Evolutionary conservation across 2,329 filamentous ascomycete genomes (phyloP), one percentile per base, ranked within the genome.

Genomic region (Pseudogymnoascus sp.): DNA sequence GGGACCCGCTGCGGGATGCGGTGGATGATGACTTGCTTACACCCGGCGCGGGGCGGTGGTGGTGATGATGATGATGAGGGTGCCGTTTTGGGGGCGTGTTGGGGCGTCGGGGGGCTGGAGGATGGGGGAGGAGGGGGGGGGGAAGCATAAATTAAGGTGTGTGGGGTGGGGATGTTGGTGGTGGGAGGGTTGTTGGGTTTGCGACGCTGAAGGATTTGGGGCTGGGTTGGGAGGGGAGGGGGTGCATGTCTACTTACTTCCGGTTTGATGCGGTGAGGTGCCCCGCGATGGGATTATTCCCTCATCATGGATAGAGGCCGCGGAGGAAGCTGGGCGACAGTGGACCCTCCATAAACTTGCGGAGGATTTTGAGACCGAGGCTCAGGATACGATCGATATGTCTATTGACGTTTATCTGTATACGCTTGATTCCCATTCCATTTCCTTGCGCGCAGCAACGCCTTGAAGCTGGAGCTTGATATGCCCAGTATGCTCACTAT

Each of bases 401-500:
- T 57, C 17, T n/a, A 53, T 57, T 57, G 28, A 33, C 31, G 1
- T 57, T 21, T 57, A 15, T 57, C 28, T 57, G 50, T 33, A 21
- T 57, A n/a, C 26, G 17, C n/a, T 17, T 57, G 26, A 57, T 57
- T 53, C n/a, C 44, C 47, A n/a, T 50, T 50, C 44, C 26, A 53
- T 53, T 53, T 26, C 28, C 50, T 33, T 33, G 50, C 28, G 11
- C 28, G 28, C 15, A 19, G 28, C 28, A 33, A 57, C 50, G 50
- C 50, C 50, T 57, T 57, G 50, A 57, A 57, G 50, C 50, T 10
- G 50, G 17, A 57, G 28, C 50, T 15, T 57, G 50, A 33, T 33
- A 57, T 57, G 50, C 50, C 28, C 50, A 33, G 50, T 57, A 57
- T 57, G 28, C 50, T 57, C 50, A 57, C 50, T 57, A 57, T 57